Evolutionary conservation across 306 rosid species (phyloP), one percentile per base, ranked within the genome.

Genomic region (Quercus gilva): DNA sequence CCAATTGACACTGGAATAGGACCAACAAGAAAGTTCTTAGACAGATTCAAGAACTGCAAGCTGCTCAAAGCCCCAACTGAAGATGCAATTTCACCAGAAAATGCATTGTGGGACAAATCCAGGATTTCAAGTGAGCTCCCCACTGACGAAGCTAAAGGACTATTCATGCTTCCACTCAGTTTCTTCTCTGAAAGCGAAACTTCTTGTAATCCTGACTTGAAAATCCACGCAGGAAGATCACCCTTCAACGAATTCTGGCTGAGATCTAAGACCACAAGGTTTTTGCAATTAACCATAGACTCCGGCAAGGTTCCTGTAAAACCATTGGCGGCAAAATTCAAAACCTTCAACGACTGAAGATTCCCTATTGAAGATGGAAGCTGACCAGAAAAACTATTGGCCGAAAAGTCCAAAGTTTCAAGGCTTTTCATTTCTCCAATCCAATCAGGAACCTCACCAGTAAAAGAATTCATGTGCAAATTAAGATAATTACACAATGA

Each of bases 361-460:
- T 88, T 87, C 51, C 96, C 96, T 4, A 91, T 23, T 31, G 96
- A 88, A 58, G 73, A 76, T 3, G 98, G 99, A 74, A 93, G 81
- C 55, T 63, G 77, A 76, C 99, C 97, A 19, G 94, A 86, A 82
- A 96, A 91, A 73, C 86, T 78, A 37, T 96, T 96, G 59, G 68
- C 11, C 0, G 99, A 91, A 49, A 96, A 87, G 81, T 96, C 98
- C 83, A 96, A 77, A 70, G 81, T 83, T 83, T 96, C 90, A 11
- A 96, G 90, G 79, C 85, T 86, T 75, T 76, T 91, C 94, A 96
- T 84, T 43, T 89, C 97, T 23, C 92, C 97, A 81, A 96, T 87
- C 96, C 98, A 90, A 25, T 79, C 85, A 11, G 96, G 91, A 93
- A 93, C 68, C 82, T 85, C 90, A 33, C 99, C 98, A 2, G 88